Conservation (phyloP, 768 basidiomycete genomes). For the Cystobasidium tubakii region DNA sequence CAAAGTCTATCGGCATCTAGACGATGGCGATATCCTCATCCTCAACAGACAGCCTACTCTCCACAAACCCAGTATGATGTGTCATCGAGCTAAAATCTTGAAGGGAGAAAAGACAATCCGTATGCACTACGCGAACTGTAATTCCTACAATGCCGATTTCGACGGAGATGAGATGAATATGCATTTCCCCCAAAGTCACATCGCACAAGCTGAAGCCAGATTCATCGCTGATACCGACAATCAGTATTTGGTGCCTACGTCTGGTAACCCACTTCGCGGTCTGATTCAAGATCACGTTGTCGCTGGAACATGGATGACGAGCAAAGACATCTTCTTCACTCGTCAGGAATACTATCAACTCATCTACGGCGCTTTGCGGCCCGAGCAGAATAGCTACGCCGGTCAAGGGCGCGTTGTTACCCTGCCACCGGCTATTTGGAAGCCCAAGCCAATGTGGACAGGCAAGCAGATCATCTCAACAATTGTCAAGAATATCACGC, state of each 20-base stretch:
- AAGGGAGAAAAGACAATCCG: slow-evolving; percentile 97
- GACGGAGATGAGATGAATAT: slow-evolving; percentile 99
- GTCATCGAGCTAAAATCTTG: slow-evolving; percentile 82
- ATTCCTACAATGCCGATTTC: slow-evolving; percentile 96
- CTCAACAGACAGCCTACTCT: slow-evolving; percentile 96
- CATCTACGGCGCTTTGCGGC: slow-evolving; percentile 84
- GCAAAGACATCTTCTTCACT: slow-evolving; percentile 86
- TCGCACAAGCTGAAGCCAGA: slow-evolving; percentile 88
- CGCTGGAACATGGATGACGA: slow-evolving; percentile 98
- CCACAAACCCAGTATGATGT: slow-evolving; percentile 99
- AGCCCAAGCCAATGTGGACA: slow-evolving; percentile 85
- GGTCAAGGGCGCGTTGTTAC: slow-evolving; percentile 64
- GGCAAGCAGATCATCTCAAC: slow-evolving; percentile 98
- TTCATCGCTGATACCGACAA: slow-evolving; percentile 96
- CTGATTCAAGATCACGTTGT: slow-evolving; percentile 98
- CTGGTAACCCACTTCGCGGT: slow-evolving; percentile 93
- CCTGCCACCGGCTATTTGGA: slow-evolving; percentile 85
- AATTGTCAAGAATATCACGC: slow-evolving; percentile 83
- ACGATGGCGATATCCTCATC: slow-evolving; percentile 89
- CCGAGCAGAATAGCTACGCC: slow-evolving; percentile 64
- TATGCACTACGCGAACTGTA: slow-evolving; percentile 99
- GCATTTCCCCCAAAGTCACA: slow-evolving; percentile 95
- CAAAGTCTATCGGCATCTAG: slow-evolving; percentile 92
- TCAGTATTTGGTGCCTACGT: slow-evolving; percentile 97
- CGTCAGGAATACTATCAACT: slow-evolving; percentile 94